Conservation (phyloP, 345 rosid species). For the Murraya paniculata region DNA sequence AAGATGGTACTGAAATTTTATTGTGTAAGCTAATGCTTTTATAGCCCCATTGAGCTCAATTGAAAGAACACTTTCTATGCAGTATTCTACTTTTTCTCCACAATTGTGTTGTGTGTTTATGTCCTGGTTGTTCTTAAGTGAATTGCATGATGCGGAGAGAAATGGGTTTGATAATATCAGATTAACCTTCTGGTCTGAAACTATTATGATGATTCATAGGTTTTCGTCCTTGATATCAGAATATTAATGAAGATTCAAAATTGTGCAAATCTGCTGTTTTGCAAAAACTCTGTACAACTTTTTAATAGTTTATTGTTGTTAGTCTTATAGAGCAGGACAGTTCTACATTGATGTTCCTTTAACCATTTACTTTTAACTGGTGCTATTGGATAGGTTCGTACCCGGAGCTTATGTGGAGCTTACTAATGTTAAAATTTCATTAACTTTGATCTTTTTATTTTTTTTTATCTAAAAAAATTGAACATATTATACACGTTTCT, state of each 20-base stretch:
- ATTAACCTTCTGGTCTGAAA: neutral
- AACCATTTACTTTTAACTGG: neutral
- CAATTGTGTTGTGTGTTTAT: neutral
- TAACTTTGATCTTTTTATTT: neutral
- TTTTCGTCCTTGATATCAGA: neutral
- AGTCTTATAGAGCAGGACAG: neutral
- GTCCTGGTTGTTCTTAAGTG: neutral
- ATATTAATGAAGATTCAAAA: neutral
- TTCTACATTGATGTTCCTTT: neutral
- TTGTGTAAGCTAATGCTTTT: conserved; percentile 3
- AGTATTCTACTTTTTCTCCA: neutral
- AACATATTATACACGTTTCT: neutral
- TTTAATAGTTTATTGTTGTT: neutral
- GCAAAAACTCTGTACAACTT: neutral
- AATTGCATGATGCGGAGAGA: neutral
- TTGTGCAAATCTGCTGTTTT: neutral
- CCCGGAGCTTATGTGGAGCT: neutral
- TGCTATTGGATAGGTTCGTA: neutral
- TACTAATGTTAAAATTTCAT: neutral
- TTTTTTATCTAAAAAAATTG: neutral
- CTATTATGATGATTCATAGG: conserved; percentile 5
- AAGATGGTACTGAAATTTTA: conserved; percentile 1
- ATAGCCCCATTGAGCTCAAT: neutral
- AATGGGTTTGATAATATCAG: neutral
- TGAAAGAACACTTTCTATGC: neutral